Base-by-base conservation (phyloP, 257 asterid genomes). In the Marsdenia floribunda region DNA sequence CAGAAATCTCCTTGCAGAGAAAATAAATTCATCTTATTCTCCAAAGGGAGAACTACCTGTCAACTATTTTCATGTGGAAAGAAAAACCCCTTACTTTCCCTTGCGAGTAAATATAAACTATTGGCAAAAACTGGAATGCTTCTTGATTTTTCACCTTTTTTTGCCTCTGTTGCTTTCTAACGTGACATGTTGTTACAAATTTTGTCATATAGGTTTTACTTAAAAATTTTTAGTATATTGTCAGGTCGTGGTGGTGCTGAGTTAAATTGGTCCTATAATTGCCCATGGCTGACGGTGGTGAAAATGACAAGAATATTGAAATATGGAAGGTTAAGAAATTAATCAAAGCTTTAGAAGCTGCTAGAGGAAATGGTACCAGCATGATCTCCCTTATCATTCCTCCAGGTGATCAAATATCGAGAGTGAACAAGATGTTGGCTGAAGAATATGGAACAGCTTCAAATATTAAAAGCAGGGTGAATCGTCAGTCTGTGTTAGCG, bases 361-460 rank as follows among this genome's bases (percentile, higher is more conserved):
- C 82, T n/a, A 75, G 86, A 77, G 88, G 88, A 75, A 84, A 84
- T 46, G 88, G 88, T 47, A 84, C 88, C 64, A 82, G 88, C 77
- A 84, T 82, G 88, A 84, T 84, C 77, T 84, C 88, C 61, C 86
- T 84, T 55, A 84, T 84, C 70, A 77, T 84, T 63, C 88, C 88
- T 67, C 88, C 88, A 6, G 86, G 88, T 68, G 86, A 84, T 72
- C 88, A 84, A 74, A 82, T 82, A 68, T 80, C 88, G 59, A 79
- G 88, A 57, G 81, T 82, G 52, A 82, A 80, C 44, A 80, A 78
- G 79, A 79, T 84, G 86, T 75, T 84, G 64, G 88, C 86, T 0
- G 86, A 84, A 77, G 88, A 84, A 76, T 84, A 82, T 66, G 88
- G 88, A 26, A 82, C 88, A 19, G 86, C 88, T 18, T 84, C 86